A percentile compares a stretch with the other conserved stretches of the same genome.
These are phyloP conservation scores for Candida nonsorbophila DNA, from an alignment of 805 yeast genomes.

Conservation along the genomic window DNA sequence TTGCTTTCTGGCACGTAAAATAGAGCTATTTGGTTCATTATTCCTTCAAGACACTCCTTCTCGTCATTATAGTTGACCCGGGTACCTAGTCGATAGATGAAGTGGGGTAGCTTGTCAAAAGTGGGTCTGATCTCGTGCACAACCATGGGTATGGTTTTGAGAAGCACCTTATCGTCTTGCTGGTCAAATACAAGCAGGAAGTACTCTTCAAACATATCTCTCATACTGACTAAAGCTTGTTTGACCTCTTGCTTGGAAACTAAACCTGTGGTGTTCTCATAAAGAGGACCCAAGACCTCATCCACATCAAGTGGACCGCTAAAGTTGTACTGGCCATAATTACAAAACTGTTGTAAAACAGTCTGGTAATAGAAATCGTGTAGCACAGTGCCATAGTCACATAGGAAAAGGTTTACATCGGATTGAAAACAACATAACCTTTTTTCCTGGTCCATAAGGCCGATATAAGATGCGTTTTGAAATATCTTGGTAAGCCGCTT, in stretches of 20 bases:
- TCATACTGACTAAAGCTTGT: slow-evolving; percentile 38
- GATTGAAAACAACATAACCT: slow-evolving; percentile 81
- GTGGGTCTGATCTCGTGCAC: slow-evolving; percentile 61
- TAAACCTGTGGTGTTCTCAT: slow-evolving; percentile 12
- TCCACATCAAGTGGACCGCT: slow-evolving; percentile 16
- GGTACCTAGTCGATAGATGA: slow-evolving; percentile 57
- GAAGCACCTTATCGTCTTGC: slow-evolving; percentile 22
- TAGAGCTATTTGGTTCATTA: slow-evolving; percentile 64
- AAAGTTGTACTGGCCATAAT: slow-evolving; percentile 54
- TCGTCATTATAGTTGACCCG: slow-evolving; percentile 66
- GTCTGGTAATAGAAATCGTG: slow-evolving; percentile 76
- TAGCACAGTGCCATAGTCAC: slow-evolving; percentile 73
- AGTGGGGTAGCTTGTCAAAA: slow-evolving; percentile 56
- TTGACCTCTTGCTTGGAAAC: slow-evolving; percentile 11
- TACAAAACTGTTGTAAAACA: slow-evolving; percentile 71
- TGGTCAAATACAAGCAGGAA: slow-evolving; percentile 50
- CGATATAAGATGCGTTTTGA: slow-evolving; percentile 68
- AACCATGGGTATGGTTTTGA: slow-evolving; percentile 63
- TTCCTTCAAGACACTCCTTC: slow-evolving; percentile 57
- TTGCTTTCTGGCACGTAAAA: slow-evolving; percentile 64
- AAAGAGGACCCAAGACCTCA: slow-evolving; percentile 35
- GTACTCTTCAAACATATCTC: slow-evolving; percentile 78
- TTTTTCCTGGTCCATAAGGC: slow-evolving; percentile 67
- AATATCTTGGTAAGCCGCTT: slow-evolving; percentile 61
- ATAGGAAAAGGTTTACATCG: slow-evolving; percentile 68